Base-by-base conservation (phyloP, 208 protist genomes). In the Leishmania guyanensis region DNA sequence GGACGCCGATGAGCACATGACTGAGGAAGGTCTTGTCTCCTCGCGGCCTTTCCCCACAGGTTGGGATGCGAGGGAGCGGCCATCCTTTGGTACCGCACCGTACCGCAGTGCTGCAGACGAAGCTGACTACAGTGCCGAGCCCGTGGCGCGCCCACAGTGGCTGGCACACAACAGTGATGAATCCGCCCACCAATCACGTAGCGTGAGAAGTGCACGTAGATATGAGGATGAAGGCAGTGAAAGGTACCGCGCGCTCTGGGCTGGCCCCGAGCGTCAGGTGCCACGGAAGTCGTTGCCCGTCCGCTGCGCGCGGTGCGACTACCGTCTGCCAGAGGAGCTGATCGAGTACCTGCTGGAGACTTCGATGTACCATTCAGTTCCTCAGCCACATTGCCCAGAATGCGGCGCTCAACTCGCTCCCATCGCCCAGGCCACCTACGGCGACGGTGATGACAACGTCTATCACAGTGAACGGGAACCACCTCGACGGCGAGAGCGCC, bases 261-360 rank as follows among this genome's bases (percentile, higher is more conserved):
- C 79, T 43, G 8, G 53, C 60, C 17, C 79, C 43, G 39, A 58
- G n/a, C 26, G 9, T 56, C 22, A 22, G 66, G 5, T n/a, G 33
- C 26, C 39, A 39, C 66, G 5, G 39, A 43, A 71, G 66, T n/a
- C 58, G 29, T 33, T 69, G 51, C 51, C 46, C 17, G 50, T n/a
- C 53, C 5, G 65, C 77, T 86, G 82, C 60, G 48, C 48, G 12
- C 53, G 36, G 51, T 82, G 82, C 74, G 54, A 70, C 54, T 82
- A 82, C 56, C 58, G 56, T 9, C 72, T 82, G 22, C 73, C 82
- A 1, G 74, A 69, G 72, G 82, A 86, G 36, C 72, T 82, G 65
- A 62, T 50, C 9, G 64, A 17, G 20, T 82, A 86, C 58, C 54
- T 79, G 26, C 43, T 72, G 6, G 78, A 81, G 36, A 86, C 78